Conservation (phyloP, 2,329 filamentous ascomycete species). For the Torrubiellomyces zombiae region DNA sequence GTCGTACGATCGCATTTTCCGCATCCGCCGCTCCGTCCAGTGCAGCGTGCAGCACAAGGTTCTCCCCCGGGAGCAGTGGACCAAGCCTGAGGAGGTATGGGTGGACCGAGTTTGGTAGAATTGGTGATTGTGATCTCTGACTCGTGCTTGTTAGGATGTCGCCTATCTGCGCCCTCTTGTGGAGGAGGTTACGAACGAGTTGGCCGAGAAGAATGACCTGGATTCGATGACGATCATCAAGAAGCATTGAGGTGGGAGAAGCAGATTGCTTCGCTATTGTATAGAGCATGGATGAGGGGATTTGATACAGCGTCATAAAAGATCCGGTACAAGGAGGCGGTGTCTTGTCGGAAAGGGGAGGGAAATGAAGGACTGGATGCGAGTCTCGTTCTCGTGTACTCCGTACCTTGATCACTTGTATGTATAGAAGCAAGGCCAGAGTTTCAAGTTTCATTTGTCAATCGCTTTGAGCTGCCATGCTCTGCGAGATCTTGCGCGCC, state of each 20-base stretch:
- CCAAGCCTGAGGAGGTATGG: conserved; percentile 35
- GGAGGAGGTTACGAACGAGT: conserved; percentile 30
- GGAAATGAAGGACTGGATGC: conserved; percentile 3
- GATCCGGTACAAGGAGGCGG: too few species aligned
- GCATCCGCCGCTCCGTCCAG: conserved; percentile 88
- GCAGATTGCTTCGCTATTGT: too few species aligned
- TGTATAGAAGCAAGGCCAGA: conserved; percentile 6
- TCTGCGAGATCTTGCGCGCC: too few species aligned
- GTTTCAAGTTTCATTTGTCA: too few species aligned
- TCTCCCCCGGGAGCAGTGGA: conserved; percentile 45
- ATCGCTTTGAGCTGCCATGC: too few species aligned
- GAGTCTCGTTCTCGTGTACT: conserved; percentile 7
- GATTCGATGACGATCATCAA: conserved; percentile 33
- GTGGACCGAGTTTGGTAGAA: not conserved
- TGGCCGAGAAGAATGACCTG: conserved; percentile 34
- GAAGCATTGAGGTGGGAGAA: conserved; percentile 30
- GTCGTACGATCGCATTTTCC: conserved; percentile 93
- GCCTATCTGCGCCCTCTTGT: conserved; percentile 39
- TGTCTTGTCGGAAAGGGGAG: too few species aligned
- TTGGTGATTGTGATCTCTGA: too few species aligned
- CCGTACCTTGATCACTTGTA: too few species aligned
- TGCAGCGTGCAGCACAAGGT: conserved; percentile 46
- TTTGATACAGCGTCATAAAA: too few species aligned
- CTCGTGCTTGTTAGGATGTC: conserved; percentile 27
- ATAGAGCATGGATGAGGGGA: too few species aligned